Evolutionary conservation across 2,329 filamentous ascomycete genomes (phyloP), one percentile per base, ranked within the genome.

Genomic region (Dothideomycetes sp.): DNA sequence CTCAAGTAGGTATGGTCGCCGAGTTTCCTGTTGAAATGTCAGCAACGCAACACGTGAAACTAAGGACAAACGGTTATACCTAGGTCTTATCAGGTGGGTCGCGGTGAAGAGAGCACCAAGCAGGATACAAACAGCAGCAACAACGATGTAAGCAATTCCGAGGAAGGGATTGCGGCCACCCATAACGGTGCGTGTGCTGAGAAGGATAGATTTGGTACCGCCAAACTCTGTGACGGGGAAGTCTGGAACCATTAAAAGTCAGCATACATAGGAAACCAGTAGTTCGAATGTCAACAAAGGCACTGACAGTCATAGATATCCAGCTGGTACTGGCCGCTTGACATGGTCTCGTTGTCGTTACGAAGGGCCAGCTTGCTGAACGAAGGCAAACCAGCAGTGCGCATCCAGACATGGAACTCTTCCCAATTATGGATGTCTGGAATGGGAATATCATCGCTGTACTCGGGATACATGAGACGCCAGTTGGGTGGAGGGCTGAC

Each of bases 371-470:
- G 70, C 67, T 98, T 98, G 73, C 84, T 94, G 60, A 98, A 98
- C 4, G 82, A 82, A 1, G 91, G 91, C 53, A 96, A 67, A 44
- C 89, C 91, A 17, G 91, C 91, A 2, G 93, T 94, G 53, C 91
- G 80, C 91, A 98, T 98, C 91, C 91, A 98, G 16, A 96, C 88
- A 64, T 95, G 88, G 61, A 98, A 94, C 30, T 79, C 78, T 60
- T 94, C 83, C 64, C 86, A 80, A 1, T 77, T 65, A 47, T 80
- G 72, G 13, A 96, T 61, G 52, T 91, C 64, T 0, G 87, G 86
- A 16, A 85, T 78, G 2, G 74, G 75, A 37, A 73, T 71, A 0
- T 68, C 60, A 3, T 74, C 80, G 57, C 94, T 94, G 46, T 74
- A 76, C 25, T 80, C 58, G 5, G 80, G 80, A 51, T 82, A 94